Percentiles rank a stretch among this genome's conserved stretches.
Evolutionary conservation across 2,329 filamentous ascomycete species (phyloP).

Genomic region (Hypoxylon sp.): DNA sequence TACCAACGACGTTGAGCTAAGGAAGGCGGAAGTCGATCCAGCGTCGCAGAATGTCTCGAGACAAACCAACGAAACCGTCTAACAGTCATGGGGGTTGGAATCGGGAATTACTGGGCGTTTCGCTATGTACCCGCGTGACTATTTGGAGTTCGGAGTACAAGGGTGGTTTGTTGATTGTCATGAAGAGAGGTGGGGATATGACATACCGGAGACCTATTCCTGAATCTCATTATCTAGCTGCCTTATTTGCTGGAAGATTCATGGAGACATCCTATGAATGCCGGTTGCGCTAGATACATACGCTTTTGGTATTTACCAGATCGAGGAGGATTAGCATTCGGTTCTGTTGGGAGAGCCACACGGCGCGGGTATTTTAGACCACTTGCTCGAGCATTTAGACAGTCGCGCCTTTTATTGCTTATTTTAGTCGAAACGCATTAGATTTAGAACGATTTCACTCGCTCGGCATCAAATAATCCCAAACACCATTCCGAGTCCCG

Average conservation of each 20-base stretch:
- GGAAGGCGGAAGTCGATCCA: slow-evolving; percentile 11
- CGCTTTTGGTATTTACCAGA: slow-evolving; percentile 4
- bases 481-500: not conserved
- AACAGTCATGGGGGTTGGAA: not conserved
- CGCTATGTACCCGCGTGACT: not conserved
- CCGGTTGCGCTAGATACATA: not conserved
- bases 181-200: slow-evolving; percentile 15
- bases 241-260: not conserved
- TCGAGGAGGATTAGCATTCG: slow-evolving; percentile 21
- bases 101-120: not conserved
- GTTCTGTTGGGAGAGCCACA: slow-evolving; percentile 15
- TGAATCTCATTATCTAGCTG: not conserved
- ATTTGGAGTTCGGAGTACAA: not conserved
- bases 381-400: not conserved
- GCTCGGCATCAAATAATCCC: slow-evolving; percentile 6
- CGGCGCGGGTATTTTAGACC: not conserved
- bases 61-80: slow-evolving; percentile 8
- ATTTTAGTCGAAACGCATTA: slow-evolving; percentile 19
- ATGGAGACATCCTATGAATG: slow-evolving; percentile 3
- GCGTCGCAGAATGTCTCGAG: not conserved
- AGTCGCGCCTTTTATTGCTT: not conserved
- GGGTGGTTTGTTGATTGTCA: not conserved
- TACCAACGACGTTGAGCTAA: slow-evolving; percentile 12
- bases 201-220: not conserved
- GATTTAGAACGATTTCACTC: slow-evolving; percentile 5